Percentiles rank a stretch among this genome's conserved stretches.
Evolutionary conservation across 345 rosid species (phyloP).

Genomic region (Carallia brachiata): DNA sequence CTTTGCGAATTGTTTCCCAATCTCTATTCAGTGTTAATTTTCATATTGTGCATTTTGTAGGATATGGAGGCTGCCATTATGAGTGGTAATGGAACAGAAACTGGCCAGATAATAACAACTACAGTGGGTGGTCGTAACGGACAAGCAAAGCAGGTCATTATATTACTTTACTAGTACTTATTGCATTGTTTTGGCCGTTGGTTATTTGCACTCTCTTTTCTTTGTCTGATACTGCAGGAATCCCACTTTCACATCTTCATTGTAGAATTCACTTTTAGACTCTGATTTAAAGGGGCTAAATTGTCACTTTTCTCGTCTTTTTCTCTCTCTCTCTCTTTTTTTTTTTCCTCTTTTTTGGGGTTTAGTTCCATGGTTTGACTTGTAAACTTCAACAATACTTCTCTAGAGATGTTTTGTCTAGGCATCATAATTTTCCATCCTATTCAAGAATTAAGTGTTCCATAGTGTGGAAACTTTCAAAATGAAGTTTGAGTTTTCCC

Average conservation of each 20-base stretch:
- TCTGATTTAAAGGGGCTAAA: not conserved
- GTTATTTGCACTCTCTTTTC: not conserved
- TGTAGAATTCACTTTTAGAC: not conserved
- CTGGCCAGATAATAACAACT: slow-evolving; percentile 84
- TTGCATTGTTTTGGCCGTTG: slow-evolving; percentile 11
- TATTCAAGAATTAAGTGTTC: too few relatives aligned
- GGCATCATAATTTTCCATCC: not conserved
- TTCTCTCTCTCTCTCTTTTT: not conserved
- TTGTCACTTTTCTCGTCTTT: not conserved
- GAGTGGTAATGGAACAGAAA: slow-evolving; percentile 75
- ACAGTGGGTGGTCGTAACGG: slow-evolving; percentile 84
- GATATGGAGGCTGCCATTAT: slow-evolving; percentile 64
- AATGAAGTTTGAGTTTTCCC: too few relatives aligned
- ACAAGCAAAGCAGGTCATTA: slow-evolving; percentile 60
- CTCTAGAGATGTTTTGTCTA: too few relatives aligned
- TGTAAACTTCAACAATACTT: too few relatives aligned
- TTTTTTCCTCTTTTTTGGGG: too few relatives aligned
- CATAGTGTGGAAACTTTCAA: too few relatives aligned
- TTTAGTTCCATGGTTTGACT: too few relatives aligned
- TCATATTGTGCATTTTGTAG: slow-evolving; percentile 31
- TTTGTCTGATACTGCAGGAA: slow-evolving; percentile 3
- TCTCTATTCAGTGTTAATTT: not conserved
- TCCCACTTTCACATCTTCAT: not conserved
- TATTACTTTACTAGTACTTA: not conserved
- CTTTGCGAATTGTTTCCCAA: not conserved